Evolutionary conservation across 2,329 filamentous ascomycete species (phyloP), one percentile per base, ranked within the genome.

Genomic region (Colletotrichum ledebouriae): DNA sequence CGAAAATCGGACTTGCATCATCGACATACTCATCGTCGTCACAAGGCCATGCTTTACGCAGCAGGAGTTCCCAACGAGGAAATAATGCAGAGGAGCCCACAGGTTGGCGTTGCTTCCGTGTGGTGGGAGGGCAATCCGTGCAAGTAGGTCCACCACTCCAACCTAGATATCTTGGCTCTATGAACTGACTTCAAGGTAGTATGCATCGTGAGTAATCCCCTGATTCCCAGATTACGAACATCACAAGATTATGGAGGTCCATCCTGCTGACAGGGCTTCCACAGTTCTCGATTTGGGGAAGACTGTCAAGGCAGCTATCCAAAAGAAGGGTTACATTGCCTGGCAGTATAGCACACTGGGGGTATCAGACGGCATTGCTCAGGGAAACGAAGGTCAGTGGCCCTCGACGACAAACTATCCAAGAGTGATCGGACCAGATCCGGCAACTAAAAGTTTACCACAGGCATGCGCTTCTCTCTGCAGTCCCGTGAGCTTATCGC

Each of bases 41-140:
- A 5, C 22, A 94, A 22, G 91, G 94, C 95, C 44, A 98, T 98
- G 95, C 87, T 98, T 13, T 98, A 97, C 80, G 94, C 92, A 13
- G 94, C 95, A 6, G 95, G 95, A 22, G 92, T 98, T 34, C 93
- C 94, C 1, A 88, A 94, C 76, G 86, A 89, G 75, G 85, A 96
- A 63, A 89, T 90, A 75, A 97, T 98, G 93, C 94, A 95, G 81
- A 94, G 87, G 64, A 91, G 92, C 59, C 93, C 95, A 10, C 95
- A 98, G 71, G 92, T 98, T 25, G 95, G 95, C 65, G 89, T 98
- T 76, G 92, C 94, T 5, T 94, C 92, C 4, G 93, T 98, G 4
- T 98, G 94, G 94, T 98, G 94, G 94, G 94, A 98, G 80, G 95
- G 95, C 29, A 98, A 98, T 77, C 93, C 95, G 41, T 97, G 94